A percentile compares a stretch with the other conserved stretches of the same genome.
Conservation (phyloP, 2,329 filamentous ascomycete genomes). For the Pestalotiopsis sp. region DNA sequence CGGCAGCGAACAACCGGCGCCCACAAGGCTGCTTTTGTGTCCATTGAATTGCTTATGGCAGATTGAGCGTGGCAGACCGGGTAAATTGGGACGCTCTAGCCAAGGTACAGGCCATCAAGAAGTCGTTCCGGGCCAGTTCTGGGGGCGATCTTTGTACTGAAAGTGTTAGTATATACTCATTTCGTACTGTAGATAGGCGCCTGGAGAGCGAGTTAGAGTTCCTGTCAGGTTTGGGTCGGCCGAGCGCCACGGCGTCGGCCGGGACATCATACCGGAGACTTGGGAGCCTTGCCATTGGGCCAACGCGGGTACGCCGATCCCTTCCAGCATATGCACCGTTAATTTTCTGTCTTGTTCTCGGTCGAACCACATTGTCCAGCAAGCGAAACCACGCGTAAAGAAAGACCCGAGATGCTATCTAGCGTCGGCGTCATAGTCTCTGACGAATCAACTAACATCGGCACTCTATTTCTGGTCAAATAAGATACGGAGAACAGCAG, state of each 20-base stretch:
- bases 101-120: not conserved
- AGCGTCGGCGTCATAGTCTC: not conserved
- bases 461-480: not conserved
- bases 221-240: conserved; percentile 18
- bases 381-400: not conserved
- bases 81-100: not conserved
- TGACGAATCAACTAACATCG: not conserved
- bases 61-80: conserved; percentile 13
- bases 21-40: conserved; percentile 23
- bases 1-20: conserved; percentile 30
- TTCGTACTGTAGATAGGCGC: conserved; percentile 6
- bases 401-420: not conserved
- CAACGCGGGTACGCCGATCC: not conserved
- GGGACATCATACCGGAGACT: not conserved
- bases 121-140: not conserved
- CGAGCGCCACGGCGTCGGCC: conserved; percentile 16
- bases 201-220: conserved; percentile 24
- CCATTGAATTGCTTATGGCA: conserved; percentile 19
- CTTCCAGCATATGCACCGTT: not conserved
- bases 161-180: not conserved
- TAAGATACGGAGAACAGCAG: conserved; percentile 1
- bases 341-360: not conserved
- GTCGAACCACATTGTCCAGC: not conserved
- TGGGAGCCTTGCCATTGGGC: not conserved
- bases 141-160: not conserved